Conservation (phyloP, 2,329 filamentous ascomycete genomes). For the Aspergillus amoenus region DNA sequence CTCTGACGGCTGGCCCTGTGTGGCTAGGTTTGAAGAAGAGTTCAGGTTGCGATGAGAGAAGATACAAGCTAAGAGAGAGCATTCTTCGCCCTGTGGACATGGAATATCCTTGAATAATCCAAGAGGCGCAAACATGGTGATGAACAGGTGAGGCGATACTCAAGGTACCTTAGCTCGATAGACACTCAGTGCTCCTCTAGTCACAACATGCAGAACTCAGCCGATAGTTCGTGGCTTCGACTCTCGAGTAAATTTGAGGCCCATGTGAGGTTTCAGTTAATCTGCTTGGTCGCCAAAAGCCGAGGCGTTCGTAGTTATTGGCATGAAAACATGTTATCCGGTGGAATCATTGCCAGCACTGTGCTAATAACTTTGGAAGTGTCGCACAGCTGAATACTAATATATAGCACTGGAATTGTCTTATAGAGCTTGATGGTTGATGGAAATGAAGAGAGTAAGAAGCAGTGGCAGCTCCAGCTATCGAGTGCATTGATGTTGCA, state of each 20-base stretch:
- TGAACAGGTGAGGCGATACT: not conserved
- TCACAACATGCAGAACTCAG: not conserved
- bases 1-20: slow-evolving; percentile 9
- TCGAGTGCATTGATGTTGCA: not conserved
- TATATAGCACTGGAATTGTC: not conserved
- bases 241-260: not conserved
- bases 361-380: not conserved
- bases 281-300: not conserved
- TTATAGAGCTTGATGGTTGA: not conserved
- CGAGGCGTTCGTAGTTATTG: not conserved
- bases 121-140: slow-evolving; percentile 54
- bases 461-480: not conserved
- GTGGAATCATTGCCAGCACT: not conserved
- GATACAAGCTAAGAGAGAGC: slow-evolving; percentile 57
- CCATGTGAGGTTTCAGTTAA: not conserved
- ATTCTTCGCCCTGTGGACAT: slow-evolving; percentile 54
- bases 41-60: slow-evolving; percentile 51
- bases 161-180: not conserved
- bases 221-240: not conserved
- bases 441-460: not conserved
- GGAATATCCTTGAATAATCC: slow-evolving; percentile 54
- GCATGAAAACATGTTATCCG: not conserved
- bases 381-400: not conserved
- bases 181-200: not conserved
- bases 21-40: slow-evolving; percentile 3